These are phyloP conservation scores for Colletotrichum cuscutae DNA, from an alignment of 2,329 filamentous ascomycete genomes.

Conservation along the genomic window DNA sequence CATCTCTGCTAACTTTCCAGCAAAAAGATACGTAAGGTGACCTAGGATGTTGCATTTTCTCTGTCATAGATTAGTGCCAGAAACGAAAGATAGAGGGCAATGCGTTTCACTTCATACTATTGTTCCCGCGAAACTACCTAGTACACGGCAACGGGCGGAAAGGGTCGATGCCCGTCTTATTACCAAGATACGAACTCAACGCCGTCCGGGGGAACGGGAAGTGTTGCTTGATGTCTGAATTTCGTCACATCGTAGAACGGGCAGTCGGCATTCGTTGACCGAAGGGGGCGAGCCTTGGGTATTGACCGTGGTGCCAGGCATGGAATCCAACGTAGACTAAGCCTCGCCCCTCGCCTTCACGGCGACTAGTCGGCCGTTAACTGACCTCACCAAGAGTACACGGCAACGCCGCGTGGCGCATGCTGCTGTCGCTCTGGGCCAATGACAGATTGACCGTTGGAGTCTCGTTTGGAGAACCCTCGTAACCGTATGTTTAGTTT, in stretches of 20 bases:
- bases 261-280: conserved; percentile 8
- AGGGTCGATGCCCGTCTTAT: not conserved
- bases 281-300: not conserved
- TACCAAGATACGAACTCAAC: not conserved
- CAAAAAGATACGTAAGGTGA: conserved; percentile 9
- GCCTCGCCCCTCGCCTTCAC: conserved; percentile 15
- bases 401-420: conserved; percentile 32
- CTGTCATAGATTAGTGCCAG: conserved; percentile 12
- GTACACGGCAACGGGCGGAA: not conserved
- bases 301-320: conserved; percentile 16
- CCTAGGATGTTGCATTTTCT: conserved; percentile 18
- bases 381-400: conserved; percentile 7
- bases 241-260: not conserved
- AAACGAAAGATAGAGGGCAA: conserved; percentile 2
- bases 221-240: not conserved
- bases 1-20: conserved; percentile 6
- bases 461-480: not conserved
- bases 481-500: not conserved
- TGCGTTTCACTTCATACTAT: not conserved
- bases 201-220: not conserved
- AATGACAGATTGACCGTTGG: not conserved
- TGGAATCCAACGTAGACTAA: conserved; percentile 26
- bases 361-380: conserved; percentile 12
- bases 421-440: conserved; percentile 9
- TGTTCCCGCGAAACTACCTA: not conserved